Base-by-base conservation (phyloP, 371 early-diverging fungal species). In the Rhizopus stolonifer region DNA sequence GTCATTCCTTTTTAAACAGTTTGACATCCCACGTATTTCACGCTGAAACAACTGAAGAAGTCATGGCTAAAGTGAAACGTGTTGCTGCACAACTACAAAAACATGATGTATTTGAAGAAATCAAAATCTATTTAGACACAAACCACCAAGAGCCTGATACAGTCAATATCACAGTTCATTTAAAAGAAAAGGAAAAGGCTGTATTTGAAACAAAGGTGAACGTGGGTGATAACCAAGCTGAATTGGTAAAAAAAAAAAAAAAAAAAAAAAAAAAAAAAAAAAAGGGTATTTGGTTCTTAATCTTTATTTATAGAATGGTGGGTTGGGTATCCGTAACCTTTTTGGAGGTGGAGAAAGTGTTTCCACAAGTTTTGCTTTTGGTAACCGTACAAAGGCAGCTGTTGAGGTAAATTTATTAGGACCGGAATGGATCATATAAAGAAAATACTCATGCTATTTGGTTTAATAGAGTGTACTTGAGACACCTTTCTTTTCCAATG, bases 271-370 rank as follows among this genome's bases (percentile, higher is more conserved):
- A 29, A 10, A 29, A 10, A 29, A 10, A 29, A 29, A 29, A 10
- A 29, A 4, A 29, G 31, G 10, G 31, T 29, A 4, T 29, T 7
- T 29, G 10, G 10, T 10, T 4, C 4, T 29, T 29, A 7, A 29
- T 29, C 10, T 29, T 10, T 29, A 29, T 29, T 29, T 25, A 39
- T 67, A 82, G 83, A 76, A 67, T 62, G 88, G 69, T 56, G 72
- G 84, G 10, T 56, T 84, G 52, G 73, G 71, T 18, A 52, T 86
- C 25, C 75, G 88, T 56, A 94, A 95, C 55, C 64, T 87, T 11
- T 87, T 90, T 62, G 95, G 95, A 25, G 87, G 84, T 38, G 95
- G 86, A n/a, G 95, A 95, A 67, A 72, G 79, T 14, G 54, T 86
- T 4, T 77, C 70, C 51, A 75, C 79, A 4, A 86, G 74, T 59